phyloP scores from a whole-genome alignment of 345 rosid species.

The Trapa bicornis region DNA sequence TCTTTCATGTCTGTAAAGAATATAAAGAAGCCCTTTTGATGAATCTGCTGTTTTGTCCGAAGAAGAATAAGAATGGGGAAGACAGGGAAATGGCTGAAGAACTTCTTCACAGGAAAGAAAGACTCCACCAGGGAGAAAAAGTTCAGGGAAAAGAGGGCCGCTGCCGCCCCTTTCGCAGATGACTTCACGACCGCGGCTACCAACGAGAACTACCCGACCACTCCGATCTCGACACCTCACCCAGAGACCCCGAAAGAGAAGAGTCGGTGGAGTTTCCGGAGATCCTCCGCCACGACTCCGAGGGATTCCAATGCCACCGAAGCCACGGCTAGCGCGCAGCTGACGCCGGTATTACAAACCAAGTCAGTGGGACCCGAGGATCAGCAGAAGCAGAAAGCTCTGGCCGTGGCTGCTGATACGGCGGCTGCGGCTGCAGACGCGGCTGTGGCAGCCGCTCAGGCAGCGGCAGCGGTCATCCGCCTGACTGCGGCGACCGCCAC shows the following conservation, averaged over 20 bases:
- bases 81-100: constrained; percentile 65
- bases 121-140: constrained; percentile 19
- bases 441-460: constrained; percentile 39
- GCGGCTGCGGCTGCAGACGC: constrained; percentile 28
- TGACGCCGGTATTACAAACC: constrained; percentile 3
- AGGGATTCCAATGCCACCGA: constrained; percentile 21
- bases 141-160: constrained; percentile 15
- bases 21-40: neutral
- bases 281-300: constrained; percentile 50
- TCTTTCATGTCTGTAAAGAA: neutral
- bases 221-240: constrained; percentile 22
- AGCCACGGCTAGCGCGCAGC: constrained; percentile 12
- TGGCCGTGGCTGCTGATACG: constrained; percentile 33
- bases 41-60: neutral
- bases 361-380: constrained; percentile 16
- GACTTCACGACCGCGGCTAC: constrained; percentile 3
- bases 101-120: constrained; percentile 63
- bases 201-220: constrained; percentile 25
- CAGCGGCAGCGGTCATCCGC: constrained; percentile 37
- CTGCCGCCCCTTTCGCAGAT: neutral
- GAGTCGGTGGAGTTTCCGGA: constrained; percentile 78
- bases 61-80: constrained; percentile 40
- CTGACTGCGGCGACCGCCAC: constrained; percentile 20
- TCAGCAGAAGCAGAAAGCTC: constrained; percentile 33
- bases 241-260: constrained; percentile 64